Evolutionary conservation across 2,329 filamentous ascomycete genomes (phyloP).

Genomic region (Xylaria polymorpha): DNA sequence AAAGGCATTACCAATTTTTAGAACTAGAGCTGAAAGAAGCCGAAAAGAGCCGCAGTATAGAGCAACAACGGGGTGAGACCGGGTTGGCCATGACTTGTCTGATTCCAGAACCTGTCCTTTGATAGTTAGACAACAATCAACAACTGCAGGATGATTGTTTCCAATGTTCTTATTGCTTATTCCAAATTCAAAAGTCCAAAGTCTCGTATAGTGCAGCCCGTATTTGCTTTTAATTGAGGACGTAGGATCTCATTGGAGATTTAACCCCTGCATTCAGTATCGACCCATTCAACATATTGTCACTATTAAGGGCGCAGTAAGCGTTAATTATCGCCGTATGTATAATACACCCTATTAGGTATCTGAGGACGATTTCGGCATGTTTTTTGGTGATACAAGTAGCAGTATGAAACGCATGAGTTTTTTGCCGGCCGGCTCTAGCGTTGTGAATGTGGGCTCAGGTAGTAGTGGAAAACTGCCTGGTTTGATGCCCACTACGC

Average conservation of each 20-base stretch:
- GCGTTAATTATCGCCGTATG: not conserved
- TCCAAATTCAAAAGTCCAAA: not conserved
- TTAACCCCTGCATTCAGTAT: too few species aligned
- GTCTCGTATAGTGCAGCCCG: not conserved
- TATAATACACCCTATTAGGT: not conserved
- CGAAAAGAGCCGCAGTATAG: not conserved
- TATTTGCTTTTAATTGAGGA: not conserved
- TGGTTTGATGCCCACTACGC: not conserved
- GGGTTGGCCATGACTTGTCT: not conserved
- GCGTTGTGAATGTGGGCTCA: not conserved
- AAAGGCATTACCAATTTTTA: not conserved
- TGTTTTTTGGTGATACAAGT: too few species aligned
- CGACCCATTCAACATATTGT: not conserved
- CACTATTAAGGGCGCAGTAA: not conserved
- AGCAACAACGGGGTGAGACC: not conserved
- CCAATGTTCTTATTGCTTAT: not conserved
- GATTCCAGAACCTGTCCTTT: not conserved
- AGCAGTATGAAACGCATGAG: not conserved
- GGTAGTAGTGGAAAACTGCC: not conserved
- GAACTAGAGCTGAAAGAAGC: not conserved
- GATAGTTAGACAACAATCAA: not conserved
- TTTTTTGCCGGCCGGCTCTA: not conserved
- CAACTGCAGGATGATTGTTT: not conserved
- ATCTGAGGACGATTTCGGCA: not conserved
- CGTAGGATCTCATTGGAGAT: not conserved